Conservation (phyloP, 345 rosid species). For the Murraya paniculata region DNA sequence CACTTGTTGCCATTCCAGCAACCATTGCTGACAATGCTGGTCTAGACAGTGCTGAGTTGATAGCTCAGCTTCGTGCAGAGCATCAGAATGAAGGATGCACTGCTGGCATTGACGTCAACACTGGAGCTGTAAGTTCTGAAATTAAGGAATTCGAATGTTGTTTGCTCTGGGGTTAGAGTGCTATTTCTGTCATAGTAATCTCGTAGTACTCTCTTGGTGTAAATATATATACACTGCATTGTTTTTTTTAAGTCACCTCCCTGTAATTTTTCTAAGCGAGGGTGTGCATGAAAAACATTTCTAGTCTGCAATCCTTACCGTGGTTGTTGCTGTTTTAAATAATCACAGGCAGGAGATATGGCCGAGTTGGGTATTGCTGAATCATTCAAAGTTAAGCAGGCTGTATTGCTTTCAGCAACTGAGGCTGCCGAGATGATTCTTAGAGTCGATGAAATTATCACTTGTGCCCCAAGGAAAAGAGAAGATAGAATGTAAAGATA, state of each 20-base stretch:
- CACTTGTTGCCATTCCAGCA: conserved; percentile 82
- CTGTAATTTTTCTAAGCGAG: background rate
- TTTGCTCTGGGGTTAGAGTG: background rate
- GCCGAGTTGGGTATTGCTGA: conserved; percentile 81
- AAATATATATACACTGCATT: background rate
- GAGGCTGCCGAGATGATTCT: conserved; percentile 95
- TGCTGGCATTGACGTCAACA: conserved; percentile 85
- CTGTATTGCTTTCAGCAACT: conserved; percentile 87
- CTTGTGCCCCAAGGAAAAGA: conserved; percentile 77
- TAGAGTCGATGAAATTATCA: conserved; percentile 77
- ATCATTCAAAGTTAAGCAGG: conserved; percentile 96
- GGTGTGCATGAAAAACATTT: background rate
- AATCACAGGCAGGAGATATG: conserved; percentile 83
- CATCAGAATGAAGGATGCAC: conserved; percentile 78
- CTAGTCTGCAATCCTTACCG: background rate
- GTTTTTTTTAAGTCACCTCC: background rate
- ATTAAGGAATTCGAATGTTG: background rate
- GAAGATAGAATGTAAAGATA: conserved; percentile 71
- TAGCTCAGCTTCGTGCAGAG: conserved; percentile 97
- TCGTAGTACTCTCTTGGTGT: background rate
- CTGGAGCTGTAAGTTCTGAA: conserved; percentile 76
- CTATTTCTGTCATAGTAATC: background rate
- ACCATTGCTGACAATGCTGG: conserved; percentile 97
- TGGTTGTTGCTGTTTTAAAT: background rate
- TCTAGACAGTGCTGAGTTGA: conserved; percentile 92